Evolutionary conservation across 2,329 filamentous ascomycete species (phyloP), one percentile per base, ranked within the genome.

Genomic region (Fusarium tjaetaba): DNA sequence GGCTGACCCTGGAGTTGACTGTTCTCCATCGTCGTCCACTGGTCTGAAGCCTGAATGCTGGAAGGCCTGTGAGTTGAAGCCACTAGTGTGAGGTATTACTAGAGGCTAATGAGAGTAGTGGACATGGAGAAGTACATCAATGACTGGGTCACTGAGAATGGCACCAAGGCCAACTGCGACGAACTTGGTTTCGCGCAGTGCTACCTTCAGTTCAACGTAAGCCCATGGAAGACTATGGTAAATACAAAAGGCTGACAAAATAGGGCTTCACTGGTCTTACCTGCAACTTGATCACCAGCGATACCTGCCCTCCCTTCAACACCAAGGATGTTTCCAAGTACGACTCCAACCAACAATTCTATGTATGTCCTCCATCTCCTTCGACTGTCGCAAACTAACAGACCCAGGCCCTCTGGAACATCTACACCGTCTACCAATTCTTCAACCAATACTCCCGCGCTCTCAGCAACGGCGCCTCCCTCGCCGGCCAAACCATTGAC

Each of bases 91-190:
- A 30, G 11, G 11, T 30, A 11, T 4, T 30, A 30, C 30, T 4
- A 26, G 26, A 26, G 26, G 26, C 26, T 69, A 4, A 70, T 28
- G 10, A 9, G 7, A 2, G 5, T 30, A 70, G 67, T 70, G 65
- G 65, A 59, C 11, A 70, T 70, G 67, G 46, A 70, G 11, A 70
- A 70, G 41, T 70, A 70, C n/a, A 70, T 70, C 52, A 70, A 11
- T 3, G 59, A 70, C 26, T 70, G 67, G 67, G 52, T 70, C 13
- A 46, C 45, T n/a, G 59, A 63, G 7, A 70, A 70, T 13, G 65
- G 59, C 39, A 58, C 45, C 7, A 42, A 58, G 20, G 67, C 67
- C 36, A 58, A 59, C 20, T 70, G 67, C 5, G 67, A 30, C 2
- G 52, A 53, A 8, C 67, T 70, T 6, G 67, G 67, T 2, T 70